phyloP scores from a whole-genome alignment of 257 asterid species.

The Verbascum thapsus region DNA sequence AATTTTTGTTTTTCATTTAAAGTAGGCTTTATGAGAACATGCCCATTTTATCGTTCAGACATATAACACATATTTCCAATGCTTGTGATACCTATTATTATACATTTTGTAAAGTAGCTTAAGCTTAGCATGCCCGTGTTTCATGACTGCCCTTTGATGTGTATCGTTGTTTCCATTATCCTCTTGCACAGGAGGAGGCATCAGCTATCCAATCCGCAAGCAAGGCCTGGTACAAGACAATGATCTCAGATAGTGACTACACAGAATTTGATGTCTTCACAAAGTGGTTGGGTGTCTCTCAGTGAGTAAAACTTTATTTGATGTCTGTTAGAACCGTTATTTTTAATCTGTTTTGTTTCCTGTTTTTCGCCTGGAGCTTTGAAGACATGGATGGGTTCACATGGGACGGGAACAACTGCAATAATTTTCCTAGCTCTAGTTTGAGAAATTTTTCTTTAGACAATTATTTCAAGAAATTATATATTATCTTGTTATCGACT shows the following conservation, averaged over 20 bases:
- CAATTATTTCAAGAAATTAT: slow-evolving; percentile 11
- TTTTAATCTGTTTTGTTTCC: slow-evolving; percentile 13
- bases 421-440: slow-evolving; percentile 5
- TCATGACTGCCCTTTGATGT: not conserved
- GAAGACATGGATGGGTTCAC: slow-evolving; percentile 28
- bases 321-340: slow-evolving; percentile 19
- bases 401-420: slow-evolving; percentile 13
- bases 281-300: slow-evolving; percentile 58
- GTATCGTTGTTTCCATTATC: not conserved
- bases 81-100: too few relatives aligned
- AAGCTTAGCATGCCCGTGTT: not conserved
- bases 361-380: slow-evolving; percentile 18
- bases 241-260: slow-evolving; percentile 61
- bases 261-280: slow-evolving; percentile 58
- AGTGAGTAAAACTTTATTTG: slow-evolving; percentile 28
- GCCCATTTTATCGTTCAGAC: not conserved
- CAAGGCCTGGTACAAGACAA: slow-evolving; percentile 56
- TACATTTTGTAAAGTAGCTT: not conserved
- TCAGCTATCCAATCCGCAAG: slow-evolving; percentile 41
- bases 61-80: too few relatives aligned
- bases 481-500: not conserved
- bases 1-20: not conserved
- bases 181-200: slow-evolving; percentile 50
- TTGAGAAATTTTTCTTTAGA: slow-evolving; percentile 38
- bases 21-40: not conserved